Percentiles rank a stretch among this genome's conserved stretches.
Evolutionary conservation across 1,139 yeast genomes (phyloP).

Genomic region (Yamadazyma aaseri): DNA sequence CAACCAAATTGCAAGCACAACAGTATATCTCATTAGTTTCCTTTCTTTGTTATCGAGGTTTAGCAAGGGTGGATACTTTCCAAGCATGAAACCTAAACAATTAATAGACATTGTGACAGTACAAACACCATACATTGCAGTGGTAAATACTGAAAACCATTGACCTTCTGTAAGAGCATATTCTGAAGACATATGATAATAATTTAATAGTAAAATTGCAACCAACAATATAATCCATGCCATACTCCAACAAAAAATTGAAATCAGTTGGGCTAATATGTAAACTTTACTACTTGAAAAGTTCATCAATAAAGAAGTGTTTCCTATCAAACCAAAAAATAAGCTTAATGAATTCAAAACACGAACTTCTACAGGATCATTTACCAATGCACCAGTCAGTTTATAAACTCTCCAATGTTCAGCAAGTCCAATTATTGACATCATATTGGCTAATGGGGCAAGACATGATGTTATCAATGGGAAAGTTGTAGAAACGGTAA

Average conservation of each 20-base stretch:
- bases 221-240: slow-evolving; percentile 54
- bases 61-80: slow-evolving; percentile 67
- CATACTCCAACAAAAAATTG: slow-evolving; percentile 60
- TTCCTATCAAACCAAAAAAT: slow-evolving; percentile 63
- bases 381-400: slow-evolving; percentile 21
- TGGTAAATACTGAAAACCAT: slow-evolving; percentile 73
- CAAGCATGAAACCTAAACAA: slow-evolving; percentile 55
- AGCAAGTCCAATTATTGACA: slow-evolving; percentile 68
- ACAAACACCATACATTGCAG: slow-evolving; percentile 57
- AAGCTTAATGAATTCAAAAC: slow-evolving; percentile 62
- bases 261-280: slow-evolving; percentile 54
- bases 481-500: slow-evolving; percentile 58
- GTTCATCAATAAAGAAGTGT: slow-evolving; percentile 63
- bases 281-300: slow-evolving; percentile 60
- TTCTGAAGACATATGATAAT: slow-evolving; percentile 13
- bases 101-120: slow-evolving; percentile 53
- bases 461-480: slow-evolving; percentile 75
- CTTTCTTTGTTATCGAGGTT: slow-evolving; percentile 68
- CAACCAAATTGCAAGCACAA: slow-evolving; percentile 65
- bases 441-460: slow-evolving; percentile 75
- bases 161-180: slow-evolving; percentile 58
- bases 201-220: slow-evolving; percentile 39
- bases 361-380: slow-evolving; percentile 42
- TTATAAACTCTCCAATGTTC: slow-evolving; percentile 59
- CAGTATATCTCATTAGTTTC: slow-evolving; percentile 67